Percentiles rank a stretch among this genome's conserved stretches.
Evolutionary conservation across 805 yeast species (phyloP).

Genomic region (Saturnispora saitoi): DNA sequence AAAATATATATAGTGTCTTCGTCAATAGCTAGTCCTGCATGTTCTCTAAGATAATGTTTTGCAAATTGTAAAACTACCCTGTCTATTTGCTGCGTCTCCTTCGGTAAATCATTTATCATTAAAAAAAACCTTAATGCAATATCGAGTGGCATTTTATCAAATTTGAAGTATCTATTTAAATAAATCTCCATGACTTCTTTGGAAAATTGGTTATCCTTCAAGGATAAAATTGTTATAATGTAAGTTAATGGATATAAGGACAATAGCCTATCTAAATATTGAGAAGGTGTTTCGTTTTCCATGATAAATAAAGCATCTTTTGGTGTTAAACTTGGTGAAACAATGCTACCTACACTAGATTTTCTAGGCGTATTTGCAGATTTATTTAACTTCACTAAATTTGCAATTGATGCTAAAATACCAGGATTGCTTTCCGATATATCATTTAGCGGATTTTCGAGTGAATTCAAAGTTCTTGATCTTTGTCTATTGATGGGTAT

Average conservation of each 20-base stretch:
- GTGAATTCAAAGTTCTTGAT: slow-evolving; percentile 27
- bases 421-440: slow-evolving; percentile 16
- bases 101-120: slow-evolving; percentile 51
- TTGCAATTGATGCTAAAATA: slow-evolving; percentile 24
- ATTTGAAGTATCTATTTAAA: slow-evolving; percentile 35
- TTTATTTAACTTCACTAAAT: slow-evolving; percentile 21
- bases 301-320: slow-evolving; percentile 4
- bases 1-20: slow-evolving; percentile 53
- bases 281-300: slow-evolving; percentile 24
- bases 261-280: slow-evolving; percentile 27
- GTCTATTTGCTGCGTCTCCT: slow-evolving; percentile 71
- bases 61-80: slow-evolving; percentile 54
- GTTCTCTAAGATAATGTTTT: slow-evolving; percentile 37
- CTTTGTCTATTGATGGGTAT: slow-evolving; percentile 20
- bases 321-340: background rate
- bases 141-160: slow-evolving; percentile 51
- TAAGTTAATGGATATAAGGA: slow-evolving; percentile 20
- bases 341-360: slow-evolving; percentile 2
- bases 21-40: slow-evolving; percentile 30
- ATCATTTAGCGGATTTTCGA: slow-evolving; percentile 16
- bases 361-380: slow-evolving; percentile 6
- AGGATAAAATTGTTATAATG: slow-evolving; percentile 25
- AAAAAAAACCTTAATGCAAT: slow-evolving; percentile 54
- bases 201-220: slow-evolving; percentile 25
- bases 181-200: slow-evolving; percentile 18